A percentile compares a stretch with the other conserved stretches of the same genome.
These are phyloP conservation scores for Russula olivacea DNA, from an alignment of 768 basidiomycete species.

Conservation along the genomic window DNA sequence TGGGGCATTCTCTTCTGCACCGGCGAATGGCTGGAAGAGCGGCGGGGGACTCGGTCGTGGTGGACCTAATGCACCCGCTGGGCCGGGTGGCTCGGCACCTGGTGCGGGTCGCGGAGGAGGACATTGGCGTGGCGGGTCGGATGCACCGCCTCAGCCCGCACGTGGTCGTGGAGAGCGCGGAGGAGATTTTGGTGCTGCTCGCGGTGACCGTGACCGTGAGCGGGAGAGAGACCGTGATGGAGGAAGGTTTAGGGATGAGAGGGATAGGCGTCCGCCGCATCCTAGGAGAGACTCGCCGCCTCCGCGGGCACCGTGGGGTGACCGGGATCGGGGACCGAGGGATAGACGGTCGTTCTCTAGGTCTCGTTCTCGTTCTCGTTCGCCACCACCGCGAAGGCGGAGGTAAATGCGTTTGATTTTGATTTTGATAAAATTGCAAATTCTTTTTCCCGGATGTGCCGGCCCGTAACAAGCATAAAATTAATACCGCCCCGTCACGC, in stretches of 20 bases:
- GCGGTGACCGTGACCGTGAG: slow-evolving; percentile 26
- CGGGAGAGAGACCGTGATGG: slow-evolving; percentile 29
- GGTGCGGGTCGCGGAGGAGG: slow-evolving; percentile 52
- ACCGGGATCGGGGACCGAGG: slow-evolving; percentile 33
- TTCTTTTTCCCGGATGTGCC: neutral
- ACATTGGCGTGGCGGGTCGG: slow-evolving; percentile 71
- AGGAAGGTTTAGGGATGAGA: slow-evolving; percentile 44
- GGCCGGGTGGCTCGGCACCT: slow-evolving; percentile 31
- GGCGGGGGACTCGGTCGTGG: slow-evolving; percentile 36
- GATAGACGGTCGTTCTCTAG: slow-evolving; percentile 35
- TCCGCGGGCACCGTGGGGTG: slow-evolving; percentile 30
- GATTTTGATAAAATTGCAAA: neutral
- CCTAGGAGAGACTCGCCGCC: slow-evolving; percentile 44
- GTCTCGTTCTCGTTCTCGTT: slow-evolving; percentile 36
- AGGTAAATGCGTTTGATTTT: neutral
- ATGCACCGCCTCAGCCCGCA: slow-evolving; percentile 36
- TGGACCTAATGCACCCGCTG: slow-evolving; percentile 44
- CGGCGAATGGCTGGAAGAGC: slow-evolving; percentile 35
- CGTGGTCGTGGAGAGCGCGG: slow-evolving; percentile 41
- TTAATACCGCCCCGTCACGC: neutral
- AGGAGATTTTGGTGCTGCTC: slow-evolving; percentile 35
- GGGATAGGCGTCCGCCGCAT: slow-evolving; percentile 39
- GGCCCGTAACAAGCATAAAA: slow-evolving; percentile 4
- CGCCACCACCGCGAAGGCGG: slow-evolving; percentile 36
- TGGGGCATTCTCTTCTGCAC: slow-evolving; percentile 33